Conservation (phyloP, 2,329 filamentous ascomycete genomes). For the Mariannaea sp. region DNA sequence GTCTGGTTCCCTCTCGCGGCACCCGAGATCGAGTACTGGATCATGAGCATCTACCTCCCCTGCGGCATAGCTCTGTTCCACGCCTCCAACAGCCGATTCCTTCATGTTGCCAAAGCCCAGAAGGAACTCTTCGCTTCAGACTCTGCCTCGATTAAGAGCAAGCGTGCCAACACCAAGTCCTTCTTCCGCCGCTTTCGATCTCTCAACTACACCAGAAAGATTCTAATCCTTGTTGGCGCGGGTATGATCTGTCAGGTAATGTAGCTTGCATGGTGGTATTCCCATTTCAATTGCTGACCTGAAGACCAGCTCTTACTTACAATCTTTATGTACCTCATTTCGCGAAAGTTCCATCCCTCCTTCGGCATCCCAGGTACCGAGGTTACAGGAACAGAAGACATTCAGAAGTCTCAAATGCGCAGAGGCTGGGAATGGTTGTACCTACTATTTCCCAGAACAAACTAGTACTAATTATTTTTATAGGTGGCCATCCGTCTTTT, state of each 20-base stretch:
- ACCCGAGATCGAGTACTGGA: slow-evolving; percentile 64
- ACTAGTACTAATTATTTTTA: too few relatives aligned
- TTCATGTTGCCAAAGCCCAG: slow-evolving; percentile 62
- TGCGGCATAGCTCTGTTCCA: slow-evolving; percentile 70
- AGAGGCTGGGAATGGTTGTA: slow-evolving; percentile 69
- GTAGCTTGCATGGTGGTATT: neutral
- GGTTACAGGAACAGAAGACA: slow-evolving; percentile 58
- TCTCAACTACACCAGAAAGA: slow-evolving; percentile 54
- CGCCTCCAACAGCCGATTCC: slow-evolving; percentile 64
- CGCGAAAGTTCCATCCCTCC: slow-evolving; percentile 66
- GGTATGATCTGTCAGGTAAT: slow-evolving; percentile 65
- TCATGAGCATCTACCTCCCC: slow-evolving; percentile 69
- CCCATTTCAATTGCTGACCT: neutral
- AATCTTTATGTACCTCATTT: slow-evolving; percentile 64
- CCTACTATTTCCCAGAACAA: too few relatives aligned
- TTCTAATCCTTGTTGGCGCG: slow-evolving; percentile 55
- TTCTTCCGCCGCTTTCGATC: slow-evolving; percentile 45
- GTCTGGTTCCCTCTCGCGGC: slow-evolving; percentile 49
- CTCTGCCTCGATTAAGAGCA: slow-evolving; percentile 5
- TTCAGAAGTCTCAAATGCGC: slow-evolving; percentile 52
- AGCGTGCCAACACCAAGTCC: slow-evolving; percentile 28
- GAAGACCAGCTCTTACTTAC: slow-evolving; percentile 66
- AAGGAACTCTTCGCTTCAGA: slow-evolving; percentile 44
- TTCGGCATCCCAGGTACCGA: slow-evolving; percentile 67
- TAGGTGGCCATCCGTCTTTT: slow-evolving; percentile 66